Evolutionary conservation across 257 asterid species (phyloP), one percentile per base, ranked within the genome.

Genomic region (Nyctanthes arbortristis): DNA sequence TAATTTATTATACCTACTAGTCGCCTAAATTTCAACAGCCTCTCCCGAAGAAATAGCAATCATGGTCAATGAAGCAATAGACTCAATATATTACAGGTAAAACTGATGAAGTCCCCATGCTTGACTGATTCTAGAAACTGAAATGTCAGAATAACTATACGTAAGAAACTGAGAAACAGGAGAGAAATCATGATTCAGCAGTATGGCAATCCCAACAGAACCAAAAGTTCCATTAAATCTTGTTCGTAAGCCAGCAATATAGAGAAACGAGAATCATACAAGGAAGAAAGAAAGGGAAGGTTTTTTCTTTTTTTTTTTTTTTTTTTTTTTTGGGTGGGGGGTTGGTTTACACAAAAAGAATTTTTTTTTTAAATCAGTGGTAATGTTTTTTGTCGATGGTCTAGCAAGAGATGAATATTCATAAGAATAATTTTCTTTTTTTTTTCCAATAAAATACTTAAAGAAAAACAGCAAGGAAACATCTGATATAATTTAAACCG

Each of bases 141-240:
- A 49, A 49, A 49, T 28, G 2, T 49, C 57, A 20, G 12, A 59
- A 66, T 33, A 43, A 61, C 54, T 61, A 67, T 67, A 68, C 4
- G 77, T 71, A 60, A 32, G 47, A 58, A 70, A 31, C 43, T 65
- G 71, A 63, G 70, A 67, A 74, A 69, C 72, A 74, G 63, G 52
- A 68, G 9, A 61, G 68, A 67, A 28, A 45, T 65, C 58, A 47
- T 67, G 65, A 72, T 36, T 71, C 79, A 37, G 77, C 64, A 67
- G 61, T 56, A 68, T 75, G 28, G 36, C 61, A 62, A 65, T 65
- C 69, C 63, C 71, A 77, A 39, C 18, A 11, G 55, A 68, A 71
- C 71, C 76, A 61, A 40, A 37, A 56, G 40, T 57, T 72, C 78
- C 75, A 75, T 70, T 80, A 73, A 63, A 73, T 78, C 67, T 40